Evolutionary conservation across 139 green algal species (phyloP), one percentile per base, ranked within the genome.

Genomic region (Coelastrella sp.): DNA sequence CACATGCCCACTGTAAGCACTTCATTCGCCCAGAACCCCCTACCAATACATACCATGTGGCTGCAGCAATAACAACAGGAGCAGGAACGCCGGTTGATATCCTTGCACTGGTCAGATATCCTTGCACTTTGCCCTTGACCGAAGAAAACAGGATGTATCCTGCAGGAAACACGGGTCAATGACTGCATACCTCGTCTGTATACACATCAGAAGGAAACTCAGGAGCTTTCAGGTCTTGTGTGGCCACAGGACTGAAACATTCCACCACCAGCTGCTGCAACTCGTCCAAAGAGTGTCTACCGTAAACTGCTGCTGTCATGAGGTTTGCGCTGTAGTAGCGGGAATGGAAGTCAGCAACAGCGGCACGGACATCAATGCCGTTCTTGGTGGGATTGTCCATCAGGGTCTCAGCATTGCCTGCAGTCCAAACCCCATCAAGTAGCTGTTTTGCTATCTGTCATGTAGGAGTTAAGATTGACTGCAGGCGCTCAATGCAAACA

Each of bases 321-420:
- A 86, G 50, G 67, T 96, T 96, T 30, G 93, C 90, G 17, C 89
- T 95, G 91, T 98, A 98, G 84, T 93, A 77, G 4, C 59, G 11
- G 4, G 59, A 8, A 77, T 96, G 93, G 77, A 98, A 96, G 59
- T 91, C 66, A 15, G 78, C 83, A 13, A 97, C 74, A 30, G 83
- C 78, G 11, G 84, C 78, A n/a, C 90, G 88, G n/a, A 86, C 82
- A 81, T 96, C 87, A 21, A 89, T 74, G 23, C 90, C 90, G 5
- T 60, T 32, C 3, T 60, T 81, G 9, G 40, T 63, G 5, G 91
- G 90, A 17, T 30, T 45, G 2, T 60, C 80, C 38, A 82, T 51
- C 73, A 95, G 90, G 25, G 91, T 95, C 51, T 93, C 79, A 50
- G 87, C 34, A 66, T 85, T 92, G 73, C 92, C 92, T 87, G 74